phyloP scores from a whole-genome alignment of 2,329 filamentous ascomycete genomes.

The Ophiosphaerella herpotricha region DNA sequence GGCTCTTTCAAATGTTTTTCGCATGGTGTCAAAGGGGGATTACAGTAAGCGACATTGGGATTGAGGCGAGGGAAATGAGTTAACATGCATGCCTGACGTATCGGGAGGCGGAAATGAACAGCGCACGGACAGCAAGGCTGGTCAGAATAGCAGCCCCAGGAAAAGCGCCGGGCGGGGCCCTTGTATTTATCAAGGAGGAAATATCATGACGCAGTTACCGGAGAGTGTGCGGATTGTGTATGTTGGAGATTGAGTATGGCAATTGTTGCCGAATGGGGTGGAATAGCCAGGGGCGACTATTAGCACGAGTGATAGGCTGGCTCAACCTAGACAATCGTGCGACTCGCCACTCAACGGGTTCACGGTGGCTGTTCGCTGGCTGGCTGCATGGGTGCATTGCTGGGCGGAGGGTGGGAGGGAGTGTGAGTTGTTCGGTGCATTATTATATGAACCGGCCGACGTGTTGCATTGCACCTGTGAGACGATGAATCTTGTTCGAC shows the following conservation, averaged over 20 bases:
- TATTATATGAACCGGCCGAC: too few relatives aligned
- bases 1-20: slow-evolving; percentile 1
- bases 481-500: not conserved
- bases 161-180: not conserved
- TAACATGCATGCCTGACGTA: slow-evolving; percentile 1
- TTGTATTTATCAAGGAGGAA: not conserved
- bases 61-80: slow-evolving; percentile 3
- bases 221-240: slow-evolving; percentile 1
- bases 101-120: slow-evolving; percentile 1
- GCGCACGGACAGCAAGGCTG: slow-evolving; percentile 2
- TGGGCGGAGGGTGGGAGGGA: not conserved
- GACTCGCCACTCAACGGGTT: slow-evolving; percentile 1
- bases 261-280: not conserved
- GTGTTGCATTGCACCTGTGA: too few relatives aligned
- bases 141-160: not conserved
- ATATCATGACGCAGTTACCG: slow-evolving; percentile 2
- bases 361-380: slow-evolving; percentile 1
- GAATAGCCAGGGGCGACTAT: not conserved
- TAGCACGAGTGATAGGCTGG: not conserved
- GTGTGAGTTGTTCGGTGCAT: too few relatives aligned
- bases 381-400: slow-evolving; percentile 1
- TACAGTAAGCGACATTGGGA: slow-evolving; percentile 2
- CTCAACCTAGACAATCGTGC: slow-evolving; percentile 2
- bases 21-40: not conserved
- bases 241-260: slow-evolving; percentile 1